Base-by-base conservation (phyloP, 2,329 filamentous ascomycete species). In the Thelonectria discophora region DNA sequence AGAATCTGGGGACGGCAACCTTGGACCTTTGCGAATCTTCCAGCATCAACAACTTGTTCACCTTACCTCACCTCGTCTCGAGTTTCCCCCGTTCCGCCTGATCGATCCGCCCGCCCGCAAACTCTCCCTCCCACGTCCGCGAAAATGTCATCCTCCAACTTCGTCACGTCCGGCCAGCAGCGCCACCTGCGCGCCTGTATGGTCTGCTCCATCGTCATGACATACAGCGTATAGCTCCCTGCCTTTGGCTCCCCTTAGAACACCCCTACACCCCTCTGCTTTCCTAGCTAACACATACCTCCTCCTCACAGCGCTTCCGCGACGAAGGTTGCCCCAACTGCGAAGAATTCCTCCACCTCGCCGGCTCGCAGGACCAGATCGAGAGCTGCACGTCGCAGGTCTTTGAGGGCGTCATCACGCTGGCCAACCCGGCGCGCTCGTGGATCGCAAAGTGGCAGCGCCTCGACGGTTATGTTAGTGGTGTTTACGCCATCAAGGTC, bases 361-460 rank as follows among this genome's bases (percentile, higher is more conserved):
- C 87, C 66, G 89, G 90, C 75, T 91, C 90, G 67, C 81, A 85
- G 70, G 95, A 99, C 63, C 86, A 89, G 65, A 91, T 98, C 73
- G 88, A 92, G 75, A 92, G 93, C 80, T 97, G 94, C 85, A 99
- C 95, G 18, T 97, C 93, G 13, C 92, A 94, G 74, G 94, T 98
- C 67, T 99, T 95, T 76, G 95, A 99, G 77, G 95, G 95, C 49
- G 80, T 97, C 66, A 92, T 98, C 75, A 88, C 92, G 42, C 85
- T 98, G 39, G 88, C 90, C 49, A 90, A 97, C 75, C 94, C 94
- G n/a, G 80, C 81, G 45, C 86, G 84, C 69, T 96, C 92, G 73
- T 99, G 95, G 95, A 92, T 98, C 50, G 94, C 94, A n/a, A 92
- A 92, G 75, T 98, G 94, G 90, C 93, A 98, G 83, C 87, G 95